Conservation (phyloP, 306 rosid species). For the Ceratonia siliqua region DNA sequence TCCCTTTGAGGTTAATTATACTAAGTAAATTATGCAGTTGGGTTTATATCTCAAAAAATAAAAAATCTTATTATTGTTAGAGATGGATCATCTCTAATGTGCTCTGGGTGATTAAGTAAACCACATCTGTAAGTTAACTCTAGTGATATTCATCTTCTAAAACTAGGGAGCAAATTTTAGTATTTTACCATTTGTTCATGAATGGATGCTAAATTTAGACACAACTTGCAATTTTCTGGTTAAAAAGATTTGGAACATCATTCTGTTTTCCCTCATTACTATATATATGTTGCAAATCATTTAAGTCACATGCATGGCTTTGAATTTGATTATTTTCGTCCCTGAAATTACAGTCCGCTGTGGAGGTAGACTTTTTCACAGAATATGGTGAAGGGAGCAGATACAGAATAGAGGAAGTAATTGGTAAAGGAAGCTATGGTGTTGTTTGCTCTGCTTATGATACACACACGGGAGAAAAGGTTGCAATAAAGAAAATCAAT, state of each 20-base stretch:
- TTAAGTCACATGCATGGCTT: not conserved
- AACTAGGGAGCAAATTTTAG: not conserved
- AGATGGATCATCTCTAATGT: not conserved
- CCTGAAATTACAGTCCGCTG: slow-evolving; percentile 59
- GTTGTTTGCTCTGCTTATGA: slow-evolving; percentile 93
- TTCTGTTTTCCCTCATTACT: not conserved
- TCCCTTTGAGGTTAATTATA: not conserved
- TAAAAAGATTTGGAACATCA: not conserved
- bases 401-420: slow-evolving; percentile 89
- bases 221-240: not conserved
- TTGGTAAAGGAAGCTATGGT: slow-evolving; percentile 95
- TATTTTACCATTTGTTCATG: not conserved
- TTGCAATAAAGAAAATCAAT: slow-evolving; percentile 89
- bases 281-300: not conserved
- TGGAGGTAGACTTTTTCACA: slow-evolving; percentile 83
- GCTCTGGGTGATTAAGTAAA: slow-evolving; percentile 1
- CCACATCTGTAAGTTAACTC: not conserved
- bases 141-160: not conserved
- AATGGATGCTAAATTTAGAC: not conserved
- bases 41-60: no score
- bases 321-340: not conserved
- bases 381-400: slow-evolving; percentile 92
- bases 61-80: not conserved
- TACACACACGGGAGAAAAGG: slow-evolving; percentile 79
- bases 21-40: not conserved